A percentile compares a stretch with the other conserved stretches of the same genome.
These are phyloP conservation scores for Barnettozyma pratensis DNA, from an alignment of 805 yeast genomes.

Conservation along the genomic window DNA sequence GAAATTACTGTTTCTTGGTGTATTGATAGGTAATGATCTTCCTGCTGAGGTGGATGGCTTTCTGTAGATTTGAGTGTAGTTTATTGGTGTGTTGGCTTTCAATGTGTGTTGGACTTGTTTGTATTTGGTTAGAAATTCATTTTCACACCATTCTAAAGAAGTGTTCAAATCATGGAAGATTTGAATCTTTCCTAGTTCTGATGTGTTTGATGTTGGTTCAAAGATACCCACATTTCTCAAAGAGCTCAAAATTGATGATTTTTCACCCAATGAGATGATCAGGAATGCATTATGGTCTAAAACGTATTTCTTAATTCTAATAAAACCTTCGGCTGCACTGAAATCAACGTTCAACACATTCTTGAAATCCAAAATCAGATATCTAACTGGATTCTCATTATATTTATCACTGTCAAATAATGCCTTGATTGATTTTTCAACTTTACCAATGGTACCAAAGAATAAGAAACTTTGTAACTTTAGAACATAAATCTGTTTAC, in stretches of 20 bases:
- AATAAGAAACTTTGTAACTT: conserved; percentile 86
- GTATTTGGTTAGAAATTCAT: conserved; percentile 57
- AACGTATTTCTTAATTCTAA: conserved; percentile 75
- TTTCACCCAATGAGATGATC: conserved; percentile 72
- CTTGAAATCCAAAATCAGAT: conserved; percentile 78
- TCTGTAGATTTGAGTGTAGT: conserved; percentile 1
- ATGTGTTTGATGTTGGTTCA: conserved; percentile 33
- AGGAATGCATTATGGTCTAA: conserved; percentile 64
- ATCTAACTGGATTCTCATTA: conserved; percentile 60
- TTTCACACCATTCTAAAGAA: conserved; percentile 96
- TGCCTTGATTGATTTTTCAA: conserved; percentile 68
- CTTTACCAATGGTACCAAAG: conserved; percentile 92
- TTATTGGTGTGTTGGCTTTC: neutral
- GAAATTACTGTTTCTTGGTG: conserved; percentile 38
- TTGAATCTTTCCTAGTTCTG: conserved; percentile 36
- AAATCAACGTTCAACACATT: conserved; percentile 80
- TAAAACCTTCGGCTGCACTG: conserved; percentile 94
- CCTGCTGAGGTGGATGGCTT: conserved; percentile 1
- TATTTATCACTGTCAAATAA: conserved; percentile 47
- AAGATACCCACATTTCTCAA: conserved; percentile 78
- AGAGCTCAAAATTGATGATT: conserved; percentile 62
- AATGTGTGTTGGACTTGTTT: conserved; percentile 26
- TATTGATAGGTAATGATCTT: conserved; percentile 22
- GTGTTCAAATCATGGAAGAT: conserved; percentile 76
- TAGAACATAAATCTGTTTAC: conserved; percentile 83